phyloP scores from a whole-genome alignment of 805 yeast genomes.

The Barnettozyma salicaria region DNA sequence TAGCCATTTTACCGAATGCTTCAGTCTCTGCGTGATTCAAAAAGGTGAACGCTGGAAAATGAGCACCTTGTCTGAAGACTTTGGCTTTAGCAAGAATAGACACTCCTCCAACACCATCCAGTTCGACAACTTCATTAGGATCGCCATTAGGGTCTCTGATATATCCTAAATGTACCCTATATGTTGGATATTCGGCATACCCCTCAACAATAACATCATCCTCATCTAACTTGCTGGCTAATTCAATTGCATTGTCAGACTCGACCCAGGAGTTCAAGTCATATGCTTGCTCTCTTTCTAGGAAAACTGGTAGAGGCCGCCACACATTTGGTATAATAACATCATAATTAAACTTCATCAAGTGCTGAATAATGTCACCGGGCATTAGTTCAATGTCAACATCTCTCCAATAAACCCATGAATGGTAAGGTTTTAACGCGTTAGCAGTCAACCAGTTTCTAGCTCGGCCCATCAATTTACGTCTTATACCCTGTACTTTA shows the following conservation, averaged over 20 bases:
- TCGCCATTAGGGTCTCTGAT: slow-evolving; percentile 56
- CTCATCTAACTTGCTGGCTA: slow-evolving; percentile 60
- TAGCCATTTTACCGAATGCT: slow-evolving; percentile 80
- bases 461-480: slow-evolving; percentile 83
- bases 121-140: slow-evolving; percentile 55
- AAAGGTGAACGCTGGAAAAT: slow-evolving; percentile 80
- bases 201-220: slow-evolving; percentile 89
- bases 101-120: slow-evolving; percentile 88
- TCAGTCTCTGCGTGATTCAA: slow-evolving; percentile 85
- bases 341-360: slow-evolving; percentile 66
- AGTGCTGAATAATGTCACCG: slow-evolving; percentile 63
- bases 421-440: slow-evolving; percentile 75
- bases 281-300: slow-evolving; percentile 89
- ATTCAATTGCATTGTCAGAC: slow-evolving; percentile 63
- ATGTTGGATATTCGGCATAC: slow-evolving; percentile 80
- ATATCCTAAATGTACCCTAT: slow-evolving; percentile 78
- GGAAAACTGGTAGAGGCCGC: slow-evolving; percentile 92
- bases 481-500: slow-evolving; percentile 76
- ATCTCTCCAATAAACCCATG: slow-evolving; percentile 92
- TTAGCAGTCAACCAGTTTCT: slow-evolving; percentile 76
- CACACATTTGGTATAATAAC: slow-evolving; percentile 86
- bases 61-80: slow-evolving; percentile 71
- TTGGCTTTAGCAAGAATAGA: slow-evolving; percentile 71
- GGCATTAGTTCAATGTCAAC: slow-evolving; percentile 82
- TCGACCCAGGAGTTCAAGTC: slow-evolving; percentile 97